Conservation (phyloP, 768 basidiomycete species). For the Boletus sp. region DNA sequence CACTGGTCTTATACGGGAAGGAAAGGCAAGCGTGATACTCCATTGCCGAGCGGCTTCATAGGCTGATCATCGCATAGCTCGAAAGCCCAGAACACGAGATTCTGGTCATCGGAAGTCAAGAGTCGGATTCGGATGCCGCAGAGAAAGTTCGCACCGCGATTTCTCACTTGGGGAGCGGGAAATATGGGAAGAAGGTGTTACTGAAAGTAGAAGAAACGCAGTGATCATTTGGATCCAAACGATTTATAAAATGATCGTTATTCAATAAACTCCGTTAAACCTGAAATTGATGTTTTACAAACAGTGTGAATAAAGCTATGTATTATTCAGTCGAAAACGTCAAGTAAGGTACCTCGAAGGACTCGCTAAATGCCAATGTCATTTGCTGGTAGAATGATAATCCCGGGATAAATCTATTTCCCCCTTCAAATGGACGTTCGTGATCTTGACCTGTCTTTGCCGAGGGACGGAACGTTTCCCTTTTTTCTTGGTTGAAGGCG, state of each 20-base stretch:
- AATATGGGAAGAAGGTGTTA: slow-evolving; percentile 50
- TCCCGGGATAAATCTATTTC: slow-evolving; percentile 84
- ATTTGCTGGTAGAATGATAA: slow-evolving; percentile 40
- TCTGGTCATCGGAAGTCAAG: slow-evolving; percentile 45
- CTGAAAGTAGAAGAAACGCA: slow-evolving; percentile 36
- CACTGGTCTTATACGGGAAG: slow-evolving; percentile 49
- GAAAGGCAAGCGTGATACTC: slow-evolving; percentile 42
- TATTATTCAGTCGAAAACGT: background rate
- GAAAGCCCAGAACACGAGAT: slow-evolving; percentile 69
- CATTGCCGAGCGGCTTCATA: background rate
- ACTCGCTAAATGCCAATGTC: background rate
- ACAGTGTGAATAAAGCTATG: background rate
- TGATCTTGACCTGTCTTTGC: slow-evolving; percentile 78
- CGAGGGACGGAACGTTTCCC: slow-evolving; percentile 73
- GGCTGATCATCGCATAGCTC: slow-evolving; percentile 44
- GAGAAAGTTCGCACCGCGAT: slow-evolving; percentile 35
- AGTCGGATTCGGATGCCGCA: slow-evolving; percentile 39
- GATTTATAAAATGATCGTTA: background rate
- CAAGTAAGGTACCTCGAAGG: background rate
- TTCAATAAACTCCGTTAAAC: background rate
- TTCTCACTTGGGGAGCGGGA: slow-evolving; percentile 34
- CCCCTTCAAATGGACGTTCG: slow-evolving; percentile 84
- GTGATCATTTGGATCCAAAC: background rate
- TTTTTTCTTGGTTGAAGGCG: slow-evolving; percentile 69
- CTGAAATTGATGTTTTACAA: background rate